These are phyloP conservation scores for Sophora flavescens DNA, from an alignment of 306 rosid species.

Conservation along the genomic window DNA sequence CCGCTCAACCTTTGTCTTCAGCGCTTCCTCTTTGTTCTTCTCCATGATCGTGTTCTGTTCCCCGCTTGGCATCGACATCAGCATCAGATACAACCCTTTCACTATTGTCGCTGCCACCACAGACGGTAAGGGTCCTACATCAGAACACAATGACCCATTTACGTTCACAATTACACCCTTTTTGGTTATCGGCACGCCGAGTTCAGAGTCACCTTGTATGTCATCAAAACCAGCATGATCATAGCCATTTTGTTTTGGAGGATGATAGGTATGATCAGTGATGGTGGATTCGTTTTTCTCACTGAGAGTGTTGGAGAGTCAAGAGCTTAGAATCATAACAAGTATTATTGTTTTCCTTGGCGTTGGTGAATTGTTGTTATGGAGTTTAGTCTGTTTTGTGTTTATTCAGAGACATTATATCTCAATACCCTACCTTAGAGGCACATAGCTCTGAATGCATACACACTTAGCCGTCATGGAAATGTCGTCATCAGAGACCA, in stretches of 20 bases:
- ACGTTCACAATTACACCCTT: conserved; percentile 35
- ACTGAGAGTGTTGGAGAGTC: conserved; percentile 48
- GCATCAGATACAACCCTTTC: conserved; percentile 61
- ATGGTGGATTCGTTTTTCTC: conserved; percentile 44
- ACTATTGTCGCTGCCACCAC: conserved; percentile 82
- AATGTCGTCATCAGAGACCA: no score
- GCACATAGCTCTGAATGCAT: no score
- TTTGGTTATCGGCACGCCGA: conserved; percentile 17
- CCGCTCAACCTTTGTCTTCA: conserved; percentile 66
- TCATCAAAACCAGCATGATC: neutral
- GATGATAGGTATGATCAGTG: conserved; percentile 10
- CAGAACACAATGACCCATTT: conserved; percentile 70
- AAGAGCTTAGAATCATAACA: conserved; percentile 20
- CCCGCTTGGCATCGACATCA: conserved; percentile 15
- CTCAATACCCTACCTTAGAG: conserved; percentile 65
- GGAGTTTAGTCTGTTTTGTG: neutral
- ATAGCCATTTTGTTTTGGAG: neutral
- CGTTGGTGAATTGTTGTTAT: no score
- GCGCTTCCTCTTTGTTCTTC: conserved; percentile 55
- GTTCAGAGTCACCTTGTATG: conserved; percentile 32
- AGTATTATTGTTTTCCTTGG: neutral
- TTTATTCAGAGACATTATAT: conserved; percentile 43
- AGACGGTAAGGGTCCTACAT: conserved; percentile 78
- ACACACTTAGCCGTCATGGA: no score
- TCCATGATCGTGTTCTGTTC: conserved; percentile 53